Base-by-base conservation (phyloP, 2,329 filamentous ascomycete genomes). In the Beauveria medogensis region DNA sequence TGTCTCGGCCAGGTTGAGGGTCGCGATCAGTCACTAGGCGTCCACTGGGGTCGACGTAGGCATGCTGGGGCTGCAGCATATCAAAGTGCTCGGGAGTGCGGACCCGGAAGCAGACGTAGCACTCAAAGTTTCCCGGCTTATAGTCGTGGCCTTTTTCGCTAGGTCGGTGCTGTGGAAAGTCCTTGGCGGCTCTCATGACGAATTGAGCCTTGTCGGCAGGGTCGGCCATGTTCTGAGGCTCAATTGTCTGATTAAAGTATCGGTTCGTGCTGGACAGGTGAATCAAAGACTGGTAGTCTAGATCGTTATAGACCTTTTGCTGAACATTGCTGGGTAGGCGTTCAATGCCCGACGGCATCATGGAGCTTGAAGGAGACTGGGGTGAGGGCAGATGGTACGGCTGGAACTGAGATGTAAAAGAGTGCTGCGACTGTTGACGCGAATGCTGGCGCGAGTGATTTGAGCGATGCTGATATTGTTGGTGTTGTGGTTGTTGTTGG, bases 281-380 rank as follows among this genome's bases (percentile, higher is more conserved):
- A 50, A 77, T 77, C 37, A 77, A 69, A n/a, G 73, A 69, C 63
- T 75, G 71, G 52, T 77, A 77, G 64, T 76, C 74, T n/a, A 77
- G 64, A 28, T 70, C 55, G 5, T 68, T 69, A 57, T 72, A 71
- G 47, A 77, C 66, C 40, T 73, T 70, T 2, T 64, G 63, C 44
- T 72, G 72, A 14, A 77, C 59, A 56, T 73, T 70, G 20, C 55
- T 51, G 0, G 75, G 73, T 10, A 77, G 68, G 18, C 68, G 67
- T 56, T 76, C 73, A 41, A 76, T 61, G 3, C 64, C 53, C 7
- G 68, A 71, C 14, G 67, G 61, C 65, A 65, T 69, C 54, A 30
- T 44, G 22, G 62, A 61, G 3, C 59, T 24, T 18, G 54, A n/a
- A 22, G 47, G 53, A 51, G 51, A 60, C 41, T 54, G 58, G 6